Base-by-base conservation (phyloP, 1,284 basidiomycete species). In the Ceratobasidium sp. region DNA sequence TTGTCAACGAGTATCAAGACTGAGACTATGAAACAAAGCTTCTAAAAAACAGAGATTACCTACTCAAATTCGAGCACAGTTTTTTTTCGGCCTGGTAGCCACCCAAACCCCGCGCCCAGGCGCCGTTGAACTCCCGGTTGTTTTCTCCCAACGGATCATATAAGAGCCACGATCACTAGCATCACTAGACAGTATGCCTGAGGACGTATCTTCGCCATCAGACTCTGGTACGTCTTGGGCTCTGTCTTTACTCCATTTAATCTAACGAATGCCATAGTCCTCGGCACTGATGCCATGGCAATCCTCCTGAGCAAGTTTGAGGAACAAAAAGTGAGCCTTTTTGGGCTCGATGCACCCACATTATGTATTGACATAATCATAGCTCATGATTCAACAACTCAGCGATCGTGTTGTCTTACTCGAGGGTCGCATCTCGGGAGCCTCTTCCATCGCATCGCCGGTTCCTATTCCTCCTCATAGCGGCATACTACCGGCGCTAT, bases 101-200 rank as follows among this genome's bases (percentile, higher is more conserved):
- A 69, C 65, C 30, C 64, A 67, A 53, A 67, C 43, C 64, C 65
- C 65, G 34, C 6, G 43, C 65, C 65, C 65, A 46, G 41, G n/a
- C n/a, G 21, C n/a, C 5, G 34, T 34, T 46, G 23, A 28, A 45
- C 53, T 58, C n/a, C 53, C 12, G 2, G 23, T 48, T 5, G 8
- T 48, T 32, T 45, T 32, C 10, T 26, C 9, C 23, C 30, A 41
- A 58, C 57, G 39, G 41, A 58, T 58, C 23, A 34, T 16, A 12
- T 39, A 58, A 32, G 39, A 41, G 1, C 57, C 8, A 16, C 6
- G 4, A 23, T 26, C 16, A 45, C 50, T 53, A 3, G 50, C 23
- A 39, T 30, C 39, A 53, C 30, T 23, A 57, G 34, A 57, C 30
- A 18, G 53, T 57, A 61, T 61, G 59, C 16, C 59, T 16, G 59